These are phyloP conservation scores for Haplographium delicatum DNA, from an alignment of 495 filamentous ascomycete species.

Conservation along the genomic window DNA sequence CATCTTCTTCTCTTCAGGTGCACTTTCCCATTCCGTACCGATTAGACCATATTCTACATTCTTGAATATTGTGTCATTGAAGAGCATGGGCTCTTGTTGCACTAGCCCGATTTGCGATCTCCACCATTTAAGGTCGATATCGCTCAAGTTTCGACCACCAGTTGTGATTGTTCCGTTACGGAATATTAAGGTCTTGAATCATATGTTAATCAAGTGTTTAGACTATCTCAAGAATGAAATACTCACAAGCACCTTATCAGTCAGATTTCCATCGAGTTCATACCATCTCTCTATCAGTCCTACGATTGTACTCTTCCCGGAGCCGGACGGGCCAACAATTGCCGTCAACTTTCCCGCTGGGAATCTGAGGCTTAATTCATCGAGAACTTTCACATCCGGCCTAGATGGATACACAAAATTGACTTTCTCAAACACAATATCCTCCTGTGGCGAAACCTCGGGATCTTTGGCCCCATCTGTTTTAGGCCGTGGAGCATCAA, in stretches of 20 bases:
- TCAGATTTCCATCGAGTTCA: slow-evolving; percentile 29
- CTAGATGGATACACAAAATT: slow-evolving; percentile 63
- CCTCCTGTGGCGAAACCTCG: slow-evolving; percentile 37
- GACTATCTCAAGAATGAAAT: slow-evolving; percentile 29
- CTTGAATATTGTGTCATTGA: slow-evolving; percentile 61
- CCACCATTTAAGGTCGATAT: slow-evolving; percentile 56
- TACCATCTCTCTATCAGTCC: slow-evolving; percentile 57
- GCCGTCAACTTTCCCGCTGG: slow-evolving; percentile 78
- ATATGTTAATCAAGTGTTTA: slow-evolving; percentile 38
- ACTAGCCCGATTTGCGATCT: slow-evolving; percentile 56
- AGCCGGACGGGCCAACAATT: slow-evolving; percentile 75
- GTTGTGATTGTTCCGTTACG: slow-evolving; percentile 45
- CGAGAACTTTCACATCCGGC: slow-evolving; percentile 50
- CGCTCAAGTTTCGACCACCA: slow-evolving; percentile 47
- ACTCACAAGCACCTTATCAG: slow-evolving; percentile 18
- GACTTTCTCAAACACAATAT: slow-evolving; percentile 55
- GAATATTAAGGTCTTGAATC: slow-evolving; percentile 15
- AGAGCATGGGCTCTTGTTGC: slow-evolving; percentile 61
- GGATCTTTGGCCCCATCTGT: slow-evolving; percentile 36
- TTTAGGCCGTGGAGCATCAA: slow-evolving; percentile 45
- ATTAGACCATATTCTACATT: slow-evolving; percentile 63
- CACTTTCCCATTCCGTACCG: slow-evolving; percentile 53
- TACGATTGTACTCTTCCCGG: slow-evolving; percentile 65
- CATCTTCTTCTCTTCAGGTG: slow-evolving; percentile 46
- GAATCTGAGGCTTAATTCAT: slow-evolving; percentile 47